Conservation (phyloP, 768 basidiomycete species). For the Tephrocybe sp. region DNA sequence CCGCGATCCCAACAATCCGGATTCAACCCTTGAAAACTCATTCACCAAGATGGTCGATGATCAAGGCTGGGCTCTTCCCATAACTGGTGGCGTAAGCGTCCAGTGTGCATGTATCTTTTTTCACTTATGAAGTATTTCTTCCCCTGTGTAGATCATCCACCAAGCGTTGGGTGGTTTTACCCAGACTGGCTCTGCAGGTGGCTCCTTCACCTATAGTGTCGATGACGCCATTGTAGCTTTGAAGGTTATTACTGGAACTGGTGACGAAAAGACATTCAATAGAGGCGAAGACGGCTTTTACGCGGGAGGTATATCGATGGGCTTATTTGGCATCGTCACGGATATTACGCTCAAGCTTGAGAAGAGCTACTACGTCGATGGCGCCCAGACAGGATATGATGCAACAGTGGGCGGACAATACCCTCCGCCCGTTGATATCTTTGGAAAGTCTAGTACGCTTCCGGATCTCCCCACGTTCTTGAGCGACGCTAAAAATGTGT, state of each 20-base stretch:
- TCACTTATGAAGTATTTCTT: no score
- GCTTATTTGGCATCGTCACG: conserved; percentile 5
- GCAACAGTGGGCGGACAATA: background rate
- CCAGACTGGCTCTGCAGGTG: background rate
- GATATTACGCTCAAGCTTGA: conserved; percentile 3
- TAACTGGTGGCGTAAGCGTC: conserved; percentile 1
- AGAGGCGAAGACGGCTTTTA: background rate
- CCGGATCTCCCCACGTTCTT: background rate
- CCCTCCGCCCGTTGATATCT: background rate
- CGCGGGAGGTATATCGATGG: background rate
- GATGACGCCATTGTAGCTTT: conserved; percentile 4
- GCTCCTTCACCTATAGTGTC: background rate
- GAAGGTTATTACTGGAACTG: conserved; percentile 2
- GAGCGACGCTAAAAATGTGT: conserved; percentile 1
- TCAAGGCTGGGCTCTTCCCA: conserved; percentile 3
- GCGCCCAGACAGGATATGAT: conserved; percentile 1
- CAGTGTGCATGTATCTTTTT: background rate
- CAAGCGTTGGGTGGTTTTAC: background rate
- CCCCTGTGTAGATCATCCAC: no score
- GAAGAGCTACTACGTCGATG: background rate
- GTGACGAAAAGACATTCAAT: background rate
- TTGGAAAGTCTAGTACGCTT: background rate
- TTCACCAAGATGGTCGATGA: background rate
- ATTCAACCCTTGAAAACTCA: conserved; percentile 2
- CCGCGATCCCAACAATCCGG: background rate